Evolutionary conservation across 768 basidiomycete species (phyloP).

Genomic region (Strobilomyces dryophilus): DNA sequence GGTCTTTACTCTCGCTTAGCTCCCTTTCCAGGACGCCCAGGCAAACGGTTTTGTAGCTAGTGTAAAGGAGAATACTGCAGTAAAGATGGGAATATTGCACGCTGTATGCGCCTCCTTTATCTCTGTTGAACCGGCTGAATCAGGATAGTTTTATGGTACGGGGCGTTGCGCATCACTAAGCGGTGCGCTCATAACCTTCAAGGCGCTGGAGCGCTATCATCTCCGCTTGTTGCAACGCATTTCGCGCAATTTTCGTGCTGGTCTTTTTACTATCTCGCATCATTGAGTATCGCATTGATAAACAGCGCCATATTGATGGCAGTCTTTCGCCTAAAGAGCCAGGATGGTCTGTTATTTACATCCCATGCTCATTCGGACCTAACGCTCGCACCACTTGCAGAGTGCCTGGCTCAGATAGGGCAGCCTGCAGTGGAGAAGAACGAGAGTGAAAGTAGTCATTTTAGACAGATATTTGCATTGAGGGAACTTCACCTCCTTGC

Average conservation of each 20-base stretch:
- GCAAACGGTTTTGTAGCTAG: slow-evolving; percentile 43
- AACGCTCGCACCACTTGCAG: slow-evolving; percentile 35
- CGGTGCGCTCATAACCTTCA: slow-evolving; percentile 4
- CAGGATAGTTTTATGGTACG: slow-evolving; percentile 30
- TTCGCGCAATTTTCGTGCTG: slow-evolving; percentile 63
- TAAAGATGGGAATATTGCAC: slow-evolving; percentile 40
- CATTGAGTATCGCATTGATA: slow-evolving; percentile 56
- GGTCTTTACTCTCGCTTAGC: neutral
- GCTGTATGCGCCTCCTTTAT: slow-evolving; percentile 27
- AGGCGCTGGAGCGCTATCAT: slow-evolving; percentile 62
- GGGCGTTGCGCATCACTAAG: neutral
- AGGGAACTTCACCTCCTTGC: slow-evolving; percentile 60
- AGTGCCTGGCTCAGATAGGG: slow-evolving; percentile 52
- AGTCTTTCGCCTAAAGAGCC: slow-evolving; percentile 64
- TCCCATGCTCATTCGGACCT: neutral
- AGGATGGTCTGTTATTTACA: slow-evolving; percentile 50
- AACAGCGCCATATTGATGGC: slow-evolving; percentile 49
- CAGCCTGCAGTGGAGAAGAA: slow-evolving; percentile 38
- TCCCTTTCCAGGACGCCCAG: slow-evolving; percentile 38
- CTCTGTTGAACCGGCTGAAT: neutral
- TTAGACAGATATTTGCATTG: slow-evolving; percentile 49
- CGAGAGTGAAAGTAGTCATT: slow-evolving; percentile 33
- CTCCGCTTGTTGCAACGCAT: slow-evolving; percentile 79
- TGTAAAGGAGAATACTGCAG: slow-evolving; percentile 32
- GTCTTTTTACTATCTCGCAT: slow-evolving; percentile 76